Evolutionary conservation across 352 stramenopile species (phyloP).

Genomic region (Thraustochytrium striatum): DNA sequence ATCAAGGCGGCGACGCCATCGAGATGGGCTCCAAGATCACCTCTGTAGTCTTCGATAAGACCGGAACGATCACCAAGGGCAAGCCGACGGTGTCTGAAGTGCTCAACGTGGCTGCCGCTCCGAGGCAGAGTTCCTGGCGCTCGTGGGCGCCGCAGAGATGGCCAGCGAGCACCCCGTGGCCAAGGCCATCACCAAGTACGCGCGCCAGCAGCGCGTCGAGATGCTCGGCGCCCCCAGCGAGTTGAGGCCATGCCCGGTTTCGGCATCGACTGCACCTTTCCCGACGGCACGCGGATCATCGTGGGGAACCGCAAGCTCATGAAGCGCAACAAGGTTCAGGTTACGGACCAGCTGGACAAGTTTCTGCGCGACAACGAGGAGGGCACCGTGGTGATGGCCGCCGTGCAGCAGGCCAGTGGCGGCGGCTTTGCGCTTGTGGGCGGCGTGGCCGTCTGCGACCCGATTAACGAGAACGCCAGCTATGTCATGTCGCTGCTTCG

Average conservation of each 20-base stretch:
- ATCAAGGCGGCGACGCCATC: slow-evolving; percentile 93
- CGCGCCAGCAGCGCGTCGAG: slow-evolving; percentile 53
- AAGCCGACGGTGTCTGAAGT: slow-evolving; percentile 78
- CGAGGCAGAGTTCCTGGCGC: slow-evolving; percentile 72
- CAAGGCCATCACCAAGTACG: slow-evolving; percentile 80
- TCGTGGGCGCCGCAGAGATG: slow-evolving; percentile 77
- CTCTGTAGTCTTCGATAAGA: slow-evolving; percentile 99
- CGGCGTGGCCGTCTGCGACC: slow-evolving; percentile 70
- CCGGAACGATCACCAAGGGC: slow-evolving; percentile 91
- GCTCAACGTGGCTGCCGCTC: slow-evolving; percentile 57
- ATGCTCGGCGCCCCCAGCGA: slow-evolving; percentile 50
- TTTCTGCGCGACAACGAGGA: slow-evolving; percentile 44
- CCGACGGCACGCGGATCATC: background rate
- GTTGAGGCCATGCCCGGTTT: slow-evolving; percentile 46
- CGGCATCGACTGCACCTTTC: slow-evolving; percentile 47
- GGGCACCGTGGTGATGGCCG: slow-evolving; percentile 73
- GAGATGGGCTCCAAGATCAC: slow-evolving; percentile 84
- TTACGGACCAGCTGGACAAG: background rate
- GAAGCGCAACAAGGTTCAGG: background rate
- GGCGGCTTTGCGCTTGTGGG: slow-evolving; percentile 64
- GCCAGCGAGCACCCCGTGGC: slow-evolving; percentile 89
- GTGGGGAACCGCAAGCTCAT: slow-evolving; percentile 48
- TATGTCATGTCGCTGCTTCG: slow-evolving; percentile 73
- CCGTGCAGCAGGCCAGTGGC: slow-evolving; percentile 74
- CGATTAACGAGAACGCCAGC: slow-evolving; percentile 69